Conservation (phyloP, 495 filamentous ascomycete species). For the Saxophila tyrrhenica region DNA sequence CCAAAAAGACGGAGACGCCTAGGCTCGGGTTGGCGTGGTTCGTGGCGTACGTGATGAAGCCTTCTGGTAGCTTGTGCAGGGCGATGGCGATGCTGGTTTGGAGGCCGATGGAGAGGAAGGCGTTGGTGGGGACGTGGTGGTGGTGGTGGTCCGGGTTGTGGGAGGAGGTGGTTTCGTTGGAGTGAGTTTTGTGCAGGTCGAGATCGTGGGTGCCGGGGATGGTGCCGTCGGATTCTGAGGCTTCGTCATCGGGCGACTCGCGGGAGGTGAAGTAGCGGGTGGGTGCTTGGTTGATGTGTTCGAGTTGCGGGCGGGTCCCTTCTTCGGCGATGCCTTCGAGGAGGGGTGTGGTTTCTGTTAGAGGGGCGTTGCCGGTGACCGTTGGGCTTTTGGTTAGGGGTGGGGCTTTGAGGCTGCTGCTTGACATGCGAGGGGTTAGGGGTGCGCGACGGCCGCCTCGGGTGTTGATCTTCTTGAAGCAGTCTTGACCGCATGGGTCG, state of each 20-base stretch:
- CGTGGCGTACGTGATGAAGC: constrained; percentile 96
- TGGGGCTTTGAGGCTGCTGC: constrained; percentile 4
- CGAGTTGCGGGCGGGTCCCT: not conserved
- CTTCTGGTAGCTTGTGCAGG: constrained; percentile 92
- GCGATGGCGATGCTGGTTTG: constrained; percentile 92
- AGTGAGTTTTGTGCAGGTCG: not conserved
- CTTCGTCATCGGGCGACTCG: not conserved
- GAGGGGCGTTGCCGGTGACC: not conserved
- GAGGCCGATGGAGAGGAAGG: constrained; percentile 81
- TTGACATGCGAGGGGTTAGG: not conserved
- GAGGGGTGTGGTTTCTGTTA: constrained; percentile 24
- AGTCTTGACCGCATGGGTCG: constrained; percentile 75
- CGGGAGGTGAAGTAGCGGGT: not conserved
- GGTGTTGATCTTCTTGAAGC: constrained; percentile 42
- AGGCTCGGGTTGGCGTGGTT: constrained; percentile 87
- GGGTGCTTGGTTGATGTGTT: not conserved
- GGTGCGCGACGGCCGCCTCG: constrained; percentile 11
- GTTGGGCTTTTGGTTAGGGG: constrained; percentile 10
- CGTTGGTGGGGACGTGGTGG: constrained; percentile 93
- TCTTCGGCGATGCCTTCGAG: constrained; percentile 24
- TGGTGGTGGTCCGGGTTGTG: constrained; percentile 49
- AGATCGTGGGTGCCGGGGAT: constrained; percentile 4
- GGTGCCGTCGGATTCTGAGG: not conserved
- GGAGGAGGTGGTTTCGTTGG: constrained; percentile 1
- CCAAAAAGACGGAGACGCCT: constrained; percentile 84